These are phyloP conservation scores for Carallia pectinifolia DNA, from an alignment of 345 rosid species.

Conservation along the genomic window DNA sequence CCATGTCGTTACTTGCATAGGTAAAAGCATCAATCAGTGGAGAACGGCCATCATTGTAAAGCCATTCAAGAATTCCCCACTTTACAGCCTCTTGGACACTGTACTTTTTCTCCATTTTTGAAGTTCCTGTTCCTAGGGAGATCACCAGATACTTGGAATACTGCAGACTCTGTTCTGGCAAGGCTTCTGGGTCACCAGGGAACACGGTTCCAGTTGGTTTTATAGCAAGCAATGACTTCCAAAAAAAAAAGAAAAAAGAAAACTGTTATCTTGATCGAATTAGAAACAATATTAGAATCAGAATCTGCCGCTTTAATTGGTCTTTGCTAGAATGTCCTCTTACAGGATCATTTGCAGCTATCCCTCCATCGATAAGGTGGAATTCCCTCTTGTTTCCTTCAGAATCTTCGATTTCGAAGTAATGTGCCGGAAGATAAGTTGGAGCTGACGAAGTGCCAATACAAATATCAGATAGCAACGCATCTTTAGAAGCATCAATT, in stretches of 20 bases:
- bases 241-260: not conserved
- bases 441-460: constrained; percentile 24
- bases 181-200: not conserved
- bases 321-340: not conserved
- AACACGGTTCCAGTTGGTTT: constrained; percentile 19
- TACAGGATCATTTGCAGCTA: constrained; percentile 31
- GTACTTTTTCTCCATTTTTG: constrained; percentile 13
- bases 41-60: not conserved
- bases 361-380: constrained; percentile 22
- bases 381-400: constrained; percentile 20
- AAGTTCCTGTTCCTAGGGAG: constrained; percentile 14
- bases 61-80: constrained; percentile 15
- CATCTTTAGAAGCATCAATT: constrained; percentile 22
- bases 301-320: too few species aligned
- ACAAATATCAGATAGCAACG: constrained; percentile 18
- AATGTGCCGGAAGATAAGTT: constrained; percentile 14
- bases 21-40: constrained; percentile 15
- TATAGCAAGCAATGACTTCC: constrained; percentile 19
- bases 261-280: too few species aligned
- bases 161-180: constrained; percentile 2
- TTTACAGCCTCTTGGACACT: not conserved
- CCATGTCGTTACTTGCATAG: constrained; percentile 12
- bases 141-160: constrained; percentile 8
- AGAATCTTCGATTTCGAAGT: constrained; percentile 15
- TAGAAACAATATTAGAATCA: too few species aligned